A percentile compares a stretch with the other conserved stretches of the same genome.
These are phyloP conservation scores for Trichophyton rubrum DNA, from an alignment of 2,329 filamentous ascomycete genomes.

Conservation along the genomic window DNA sequence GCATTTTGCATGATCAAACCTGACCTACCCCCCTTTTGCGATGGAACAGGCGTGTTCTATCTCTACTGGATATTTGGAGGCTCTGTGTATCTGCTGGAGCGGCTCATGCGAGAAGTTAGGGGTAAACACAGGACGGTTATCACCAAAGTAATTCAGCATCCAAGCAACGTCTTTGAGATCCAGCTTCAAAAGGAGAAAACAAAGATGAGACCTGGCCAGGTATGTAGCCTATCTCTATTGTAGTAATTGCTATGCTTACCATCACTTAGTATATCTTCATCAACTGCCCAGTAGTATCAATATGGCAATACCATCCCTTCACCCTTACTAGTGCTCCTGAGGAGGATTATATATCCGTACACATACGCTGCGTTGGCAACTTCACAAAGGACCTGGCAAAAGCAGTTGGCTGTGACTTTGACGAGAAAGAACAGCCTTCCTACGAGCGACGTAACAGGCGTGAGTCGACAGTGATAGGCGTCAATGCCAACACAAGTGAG, in stretches of 20 bases:
- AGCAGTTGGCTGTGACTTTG: conserved; percentile 64
- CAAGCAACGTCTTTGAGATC: conserved; percentile 78
- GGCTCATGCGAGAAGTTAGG: conserved; percentile 63
- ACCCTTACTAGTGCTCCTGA: conserved; percentile 77
- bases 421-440: conserved; percentile 18
- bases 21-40: conserved; percentile 59
- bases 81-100: conserved; percentile 67
- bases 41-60: conserved; percentile 70
- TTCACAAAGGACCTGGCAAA: conserved; percentile 61
- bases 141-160: conserved; percentile 80
- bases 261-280: conserved; percentile 61
- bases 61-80: conserved; percentile 82
- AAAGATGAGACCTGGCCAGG: conserved; percentile 63
- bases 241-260: background rate
- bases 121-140: conserved; percentile 75
- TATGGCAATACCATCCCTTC: conserved; percentile 84
- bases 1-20: conserved; percentile 86
- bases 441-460: conserved; percentile 20
- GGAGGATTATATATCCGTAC: conserved; percentile 80
- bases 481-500: conserved; percentile 43
- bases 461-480: conserved; percentile 55
- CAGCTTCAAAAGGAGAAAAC: conserved; percentile 86
- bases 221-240: conserved; percentile 12
- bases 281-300: conserved; percentile 71
- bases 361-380: conserved; percentile 71